Evolutionary conservation across 768 basidiomycete genomes (phyloP), one percentile per base, ranked within the genome.

Genomic region (Hericium erinaceus): DNA sequence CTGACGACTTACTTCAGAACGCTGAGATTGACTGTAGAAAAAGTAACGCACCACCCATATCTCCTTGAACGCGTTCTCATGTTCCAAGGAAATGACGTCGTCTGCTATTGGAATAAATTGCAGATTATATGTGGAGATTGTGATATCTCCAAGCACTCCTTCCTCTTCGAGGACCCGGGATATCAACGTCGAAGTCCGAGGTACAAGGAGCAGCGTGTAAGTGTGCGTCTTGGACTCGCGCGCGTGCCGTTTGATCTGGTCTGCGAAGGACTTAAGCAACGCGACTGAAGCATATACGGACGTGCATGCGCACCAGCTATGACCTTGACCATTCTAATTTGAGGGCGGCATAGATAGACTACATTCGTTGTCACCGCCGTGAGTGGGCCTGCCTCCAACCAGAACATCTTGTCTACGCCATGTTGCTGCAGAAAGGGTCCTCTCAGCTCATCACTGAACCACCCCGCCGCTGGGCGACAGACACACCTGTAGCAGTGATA

Each of bases 381-480:
- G 49, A 98, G 73, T 9, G 91, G 85, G 16, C 95, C 95, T 11
- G 87, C 71, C 72, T 98, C 97, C 22, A 99, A 82, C 95, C 97
- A 99, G 74, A 95, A 97, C 91, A 99, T 95, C 77, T 97, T 97
- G 75, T 98, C 95, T 3, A 99, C 92, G 5, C 93, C 95, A 83
- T 98, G 95, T 68, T 98, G 90, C 95, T 98, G 64, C 56, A 22
- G 8, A 51, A 3, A 9, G 9, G 44, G 2, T 46, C 44, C 44
- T 7, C 33, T 33, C 3, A 15, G 16, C 12, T 28, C n/a, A 16
- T 26, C 39, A 39, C 58, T 57, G 33, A 33, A 10, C 33, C 33
- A 8, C 33, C 33, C 9, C 33, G 33, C 33, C 33, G 33, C 33
- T 33, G 8, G 9, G 9, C 33, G 33, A 33, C 5, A 33, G 37